Percentiles rank a stretch among this genome's conserved stretches.
These are phyloP conservation scores for Micractinium sp. DNA, from an alignment of 139 green algal genomes.

Conservation along the genomic window DNA sequence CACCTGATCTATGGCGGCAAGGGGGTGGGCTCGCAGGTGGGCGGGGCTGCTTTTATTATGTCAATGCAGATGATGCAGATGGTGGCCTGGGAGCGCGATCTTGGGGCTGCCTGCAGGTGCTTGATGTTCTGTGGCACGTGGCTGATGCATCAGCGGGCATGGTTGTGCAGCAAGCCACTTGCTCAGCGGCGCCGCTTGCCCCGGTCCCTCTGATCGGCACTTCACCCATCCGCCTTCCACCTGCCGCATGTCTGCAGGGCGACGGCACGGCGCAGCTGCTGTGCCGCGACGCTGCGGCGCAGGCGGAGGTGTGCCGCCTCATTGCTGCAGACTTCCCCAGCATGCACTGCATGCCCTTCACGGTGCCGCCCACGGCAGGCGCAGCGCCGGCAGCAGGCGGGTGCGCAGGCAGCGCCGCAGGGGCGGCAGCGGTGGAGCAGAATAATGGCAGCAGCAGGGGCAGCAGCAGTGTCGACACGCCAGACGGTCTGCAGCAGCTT, in stretches of 20 bases:
- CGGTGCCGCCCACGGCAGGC: slow-evolving; percentile 10
- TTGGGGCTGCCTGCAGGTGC: too few species aligned
- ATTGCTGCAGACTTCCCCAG: slow-evolving; percentile 26
- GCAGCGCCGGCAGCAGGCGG: background rate
- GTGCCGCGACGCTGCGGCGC: slow-evolving; percentile 46
- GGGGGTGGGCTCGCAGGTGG: slow-evolving; percentile 69
- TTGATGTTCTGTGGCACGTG: too few species aligned
- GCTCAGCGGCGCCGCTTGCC: too few species aligned
- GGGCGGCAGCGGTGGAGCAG: background rate
- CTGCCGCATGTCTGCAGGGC: slow-evolving; percentile 55
- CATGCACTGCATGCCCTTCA: slow-evolving; percentile 44
- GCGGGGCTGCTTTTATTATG: background rate
- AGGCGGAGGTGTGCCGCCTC: slow-evolving; percentile 49
- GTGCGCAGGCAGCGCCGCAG: background rate
- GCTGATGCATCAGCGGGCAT: too few species aligned
- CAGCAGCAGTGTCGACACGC: background rate
- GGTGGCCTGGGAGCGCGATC: too few species aligned
- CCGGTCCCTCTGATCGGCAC: too few species aligned
- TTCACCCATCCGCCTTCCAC: too few species aligned
- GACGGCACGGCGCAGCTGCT: slow-evolving; percentile 83
- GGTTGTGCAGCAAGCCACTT: too few species aligned
- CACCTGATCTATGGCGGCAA: slow-evolving; percentile 71
- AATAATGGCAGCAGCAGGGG: background rate
- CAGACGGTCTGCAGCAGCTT: slow-evolving; percentile 54
- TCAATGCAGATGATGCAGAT: too few species aligned